Conservation (phyloP, 495 filamentous ascomycete species). For the Cladorrhinum samala region DNA sequence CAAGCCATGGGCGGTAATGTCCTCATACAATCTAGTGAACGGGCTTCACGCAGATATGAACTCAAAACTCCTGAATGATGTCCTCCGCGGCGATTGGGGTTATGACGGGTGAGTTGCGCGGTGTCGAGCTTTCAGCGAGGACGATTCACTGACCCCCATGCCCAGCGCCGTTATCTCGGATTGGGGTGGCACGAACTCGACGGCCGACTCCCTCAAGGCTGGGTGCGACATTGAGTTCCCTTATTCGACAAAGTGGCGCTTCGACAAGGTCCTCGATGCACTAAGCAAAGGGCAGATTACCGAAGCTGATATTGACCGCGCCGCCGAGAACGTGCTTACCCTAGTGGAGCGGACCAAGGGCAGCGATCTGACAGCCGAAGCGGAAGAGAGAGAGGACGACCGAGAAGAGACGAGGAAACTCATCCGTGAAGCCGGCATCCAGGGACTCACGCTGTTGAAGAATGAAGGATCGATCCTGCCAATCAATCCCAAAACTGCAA, state of each 20-base stretch:
- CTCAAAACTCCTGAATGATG: slow-evolving; percentile 58
- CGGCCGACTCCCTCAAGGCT: slow-evolving; percentile 61
- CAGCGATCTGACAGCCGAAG: slow-evolving; percentile 54
- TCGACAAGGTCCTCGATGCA: slow-evolving; percentile 57
- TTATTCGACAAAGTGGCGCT: slow-evolving; percentile 63
- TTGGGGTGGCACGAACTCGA: slow-evolving; percentile 68
- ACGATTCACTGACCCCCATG: slow-evolving; percentile 19
- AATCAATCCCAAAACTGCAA: slow-evolving; percentile 53
- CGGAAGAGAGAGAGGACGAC: slow-evolving; percentile 57
- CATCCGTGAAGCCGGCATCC: slow-evolving; percentile 62
- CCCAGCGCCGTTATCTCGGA: slow-evolving; percentile 64
- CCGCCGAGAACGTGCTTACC: slow-evolving; percentile 60
- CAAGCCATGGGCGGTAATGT: slow-evolving; percentile 74
- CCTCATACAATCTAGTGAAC: slow-evolving; percentile 79
- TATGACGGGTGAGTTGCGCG: slow-evolving; percentile 55
- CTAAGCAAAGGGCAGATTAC: slow-evolving; percentile 56
- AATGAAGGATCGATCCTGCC: slow-evolving; percentile 65
- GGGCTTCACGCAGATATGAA: slow-evolving; percentile 74
- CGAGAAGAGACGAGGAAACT: slow-evolving; percentile 59
- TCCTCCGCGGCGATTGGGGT: slow-evolving; percentile 71
- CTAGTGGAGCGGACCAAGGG: slow-evolving; percentile 59
- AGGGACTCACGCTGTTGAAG: slow-evolving; percentile 74
- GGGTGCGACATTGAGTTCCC: slow-evolving; percentile 79
- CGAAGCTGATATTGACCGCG: slow-evolving; percentile 39
- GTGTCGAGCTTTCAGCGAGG: not conserved